These are phyloP conservation scores for Kwoniella dejecticola DNA, from an alignment of 768 basidiomycete species.

Conservation along the genomic window DNA sequence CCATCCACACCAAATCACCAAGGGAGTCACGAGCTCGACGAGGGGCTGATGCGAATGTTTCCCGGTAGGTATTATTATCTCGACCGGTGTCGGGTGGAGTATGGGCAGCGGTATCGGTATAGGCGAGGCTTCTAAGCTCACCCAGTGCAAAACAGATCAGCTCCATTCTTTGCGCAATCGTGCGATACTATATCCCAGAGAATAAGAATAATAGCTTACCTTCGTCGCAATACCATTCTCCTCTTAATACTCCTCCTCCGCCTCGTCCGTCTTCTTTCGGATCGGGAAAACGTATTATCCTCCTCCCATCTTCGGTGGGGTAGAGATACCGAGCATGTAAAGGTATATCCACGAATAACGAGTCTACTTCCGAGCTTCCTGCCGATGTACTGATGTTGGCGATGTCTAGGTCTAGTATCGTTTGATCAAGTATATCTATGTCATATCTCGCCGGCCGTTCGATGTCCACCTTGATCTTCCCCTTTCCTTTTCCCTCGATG, in stretches of 20 bases:
- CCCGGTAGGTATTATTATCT: conserved; percentile 34
- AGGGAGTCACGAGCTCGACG: conserved; percentile 31
- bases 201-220: not conserved
- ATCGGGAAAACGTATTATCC: conserved; percentile 11
- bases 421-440: not conserved
- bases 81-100: not conserved
- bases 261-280: not conserved
- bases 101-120: not conserved
- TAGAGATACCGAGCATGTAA: conserved; percentile 37
- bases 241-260: conserved; percentile 3
- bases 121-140: no score
- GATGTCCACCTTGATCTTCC: conserved; percentile 13
- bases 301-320: conserved; percentile 20
- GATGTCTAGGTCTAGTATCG: not conserved
- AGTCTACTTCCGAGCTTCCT: not conserved
- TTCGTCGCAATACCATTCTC: conserved; percentile 21
- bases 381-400: not conserved
- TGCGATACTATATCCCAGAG: not conserved
- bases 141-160: no score
- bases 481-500: not conserved
- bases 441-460: conserved; percentile 3
- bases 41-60: conserved; percentile 27
- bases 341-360: conserved; percentile 16
- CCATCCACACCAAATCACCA: conserved; percentile 38
- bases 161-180: no score